Conservation (phyloP, 2,329 filamentous ascomycete species). For the Diaporthe destruens region DNA sequence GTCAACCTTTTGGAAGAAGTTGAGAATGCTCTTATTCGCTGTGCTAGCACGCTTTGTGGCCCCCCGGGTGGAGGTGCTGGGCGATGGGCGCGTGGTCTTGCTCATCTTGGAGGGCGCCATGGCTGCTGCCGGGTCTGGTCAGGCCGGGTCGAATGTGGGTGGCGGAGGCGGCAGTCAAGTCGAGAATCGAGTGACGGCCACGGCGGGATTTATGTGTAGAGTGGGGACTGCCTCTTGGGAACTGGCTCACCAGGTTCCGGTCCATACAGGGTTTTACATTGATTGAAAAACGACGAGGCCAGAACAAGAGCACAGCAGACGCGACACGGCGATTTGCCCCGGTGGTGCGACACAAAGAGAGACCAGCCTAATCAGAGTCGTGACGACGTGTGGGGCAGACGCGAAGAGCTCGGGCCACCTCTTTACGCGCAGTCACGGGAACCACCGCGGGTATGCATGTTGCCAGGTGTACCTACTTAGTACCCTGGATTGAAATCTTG, state of each 20-base stretch:
- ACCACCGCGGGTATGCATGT: too few species aligned
- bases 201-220: constrained; percentile 7
- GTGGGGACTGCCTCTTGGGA: neutral
- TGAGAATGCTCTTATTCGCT: constrained; percentile 76
- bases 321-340: neutral
- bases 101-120: constrained; percentile 40
- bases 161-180: neutral
- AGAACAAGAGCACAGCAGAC: neutral
- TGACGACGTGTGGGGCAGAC: constrained; percentile 35
- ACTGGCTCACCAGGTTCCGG: neutral
- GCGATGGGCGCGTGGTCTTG: constrained; percentile 21
- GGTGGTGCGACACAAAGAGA: constrained; percentile 5
- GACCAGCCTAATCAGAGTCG: constrained; percentile 17
- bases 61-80: constrained; percentile 44
- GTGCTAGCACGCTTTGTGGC: constrained; percentile 47
- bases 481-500: neutral
- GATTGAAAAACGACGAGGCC: neutral
- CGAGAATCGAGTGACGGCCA: neutral
- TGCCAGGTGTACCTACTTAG: too few species aligned
- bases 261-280: neutral
- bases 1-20: constrained; percentile 79
- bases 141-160: neutral
- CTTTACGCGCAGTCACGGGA: constrained; percentile 40
- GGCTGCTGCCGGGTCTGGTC: neutral
- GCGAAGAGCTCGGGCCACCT: constrained; percentile 40